Conservation (phyloP, 805 yeast species). For the Ogataea methylovora region DNA sequence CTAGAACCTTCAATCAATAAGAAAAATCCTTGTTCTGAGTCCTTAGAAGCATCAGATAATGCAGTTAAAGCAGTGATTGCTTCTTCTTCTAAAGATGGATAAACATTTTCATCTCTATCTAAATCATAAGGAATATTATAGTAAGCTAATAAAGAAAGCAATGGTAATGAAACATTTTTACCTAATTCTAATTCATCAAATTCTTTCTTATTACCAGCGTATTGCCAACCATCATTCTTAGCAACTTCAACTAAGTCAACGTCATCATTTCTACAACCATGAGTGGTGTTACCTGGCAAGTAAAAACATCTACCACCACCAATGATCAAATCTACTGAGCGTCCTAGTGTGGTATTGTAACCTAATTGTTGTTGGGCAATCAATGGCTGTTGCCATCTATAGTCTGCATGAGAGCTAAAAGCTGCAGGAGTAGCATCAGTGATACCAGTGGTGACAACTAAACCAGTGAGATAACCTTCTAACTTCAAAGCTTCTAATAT, state of each 20-base stretch:
- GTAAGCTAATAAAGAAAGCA: conserved; percentile 68
- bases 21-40: conserved; percentile 81
- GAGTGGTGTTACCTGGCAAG: conserved; percentile 42
- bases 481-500: conserved; percentile 81
- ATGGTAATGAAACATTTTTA: conserved; percentile 61
- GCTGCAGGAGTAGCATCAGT: conserved; percentile 96
- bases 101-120: conserved; percentile 53
- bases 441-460: conserved; percentile 86
- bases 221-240: conserved; percentile 49
- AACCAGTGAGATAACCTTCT: conserved; percentile 75
- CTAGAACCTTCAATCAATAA: conserved; percentile 85
- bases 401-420: conserved; percentile 72
- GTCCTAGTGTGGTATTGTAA: conserved; percentile 62
- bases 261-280: conserved; percentile 67
- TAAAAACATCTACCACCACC: conserved; percentile 92
- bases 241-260: conserved; percentile 66
- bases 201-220: conserved; percentile 48
- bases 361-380: conserved; percentile 89
- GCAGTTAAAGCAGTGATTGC: conserved; percentile 68
- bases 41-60: conserved; percentile 55
- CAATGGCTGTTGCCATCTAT: conserved; percentile 70
- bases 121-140: conserved; percentile 79
- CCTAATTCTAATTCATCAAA: conserved; percentile 57
- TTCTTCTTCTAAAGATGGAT: conserved; percentile 78
- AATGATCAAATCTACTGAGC: conserved; percentile 72